Conservation (phyloP, 176 grass and related monocot genomes). For the Paspalum notatum region DNA sequence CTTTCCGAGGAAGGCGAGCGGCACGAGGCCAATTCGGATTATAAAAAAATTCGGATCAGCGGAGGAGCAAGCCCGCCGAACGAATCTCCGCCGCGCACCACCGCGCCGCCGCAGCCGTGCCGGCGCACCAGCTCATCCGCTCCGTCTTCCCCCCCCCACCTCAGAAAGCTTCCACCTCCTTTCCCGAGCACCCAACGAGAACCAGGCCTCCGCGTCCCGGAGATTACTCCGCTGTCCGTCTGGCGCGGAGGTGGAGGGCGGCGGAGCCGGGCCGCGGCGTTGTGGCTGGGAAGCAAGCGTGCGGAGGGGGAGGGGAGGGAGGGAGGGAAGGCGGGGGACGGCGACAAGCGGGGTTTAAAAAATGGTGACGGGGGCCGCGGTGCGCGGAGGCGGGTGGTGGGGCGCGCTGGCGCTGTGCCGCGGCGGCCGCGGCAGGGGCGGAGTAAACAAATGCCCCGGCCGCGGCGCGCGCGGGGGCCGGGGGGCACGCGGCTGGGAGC, state of each 20-base stretch:
- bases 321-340: conserved; percentile 9
- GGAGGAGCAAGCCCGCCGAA: neutral
- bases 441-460: conserved; percentile 13
- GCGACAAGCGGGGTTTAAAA: conserved; percentile 48
- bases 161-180: neutral
- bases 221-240: neutral
- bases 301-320: neutral
- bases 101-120: conserved; percentile 3
- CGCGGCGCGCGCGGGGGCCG: neutral
- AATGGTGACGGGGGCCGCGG: conserved; percentile 9
- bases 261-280: neutral
- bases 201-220: neutral
- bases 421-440: conserved; percentile 28
- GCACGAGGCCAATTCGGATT: conserved; percentile 30
- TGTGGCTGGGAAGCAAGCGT: neutral
- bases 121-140: conserved; percentile 13
- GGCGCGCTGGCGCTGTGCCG: conserved; percentile 25
- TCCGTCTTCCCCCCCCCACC: neutral
- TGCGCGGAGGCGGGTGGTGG: conserved; percentile 29
- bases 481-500: neutral
- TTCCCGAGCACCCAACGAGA: no score
- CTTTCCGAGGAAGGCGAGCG: conserved; percentile 28
- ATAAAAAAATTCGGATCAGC: conserved; percentile 32
- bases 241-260: neutral
- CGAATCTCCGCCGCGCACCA: neutral